phyloP scores from a whole-genome alignment of 2,329 filamentous ascomycete genomes.

The Phaeosphaeriaceae sp. region DNA sequence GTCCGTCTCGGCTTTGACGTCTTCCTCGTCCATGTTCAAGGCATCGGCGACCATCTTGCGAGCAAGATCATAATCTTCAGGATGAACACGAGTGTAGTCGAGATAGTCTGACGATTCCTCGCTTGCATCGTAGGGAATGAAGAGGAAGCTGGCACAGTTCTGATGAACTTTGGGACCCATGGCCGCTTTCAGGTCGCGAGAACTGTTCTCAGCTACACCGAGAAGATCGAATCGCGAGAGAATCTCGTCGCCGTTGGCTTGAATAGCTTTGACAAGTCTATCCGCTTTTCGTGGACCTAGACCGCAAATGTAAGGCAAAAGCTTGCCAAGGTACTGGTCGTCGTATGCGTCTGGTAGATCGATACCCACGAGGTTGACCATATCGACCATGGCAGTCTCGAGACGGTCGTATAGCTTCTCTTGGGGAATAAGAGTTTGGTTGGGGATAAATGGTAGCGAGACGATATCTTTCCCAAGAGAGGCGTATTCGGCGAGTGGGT shows the following conservation, averaged over 20 bases:
- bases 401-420: conserved; percentile 87
- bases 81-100: conserved; percentile 96
- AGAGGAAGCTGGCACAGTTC: conserved; percentile 96
- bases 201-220: conserved; percentile 79
- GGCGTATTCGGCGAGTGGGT: conserved; percentile 95
- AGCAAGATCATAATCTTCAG: conserved; percentile 96
- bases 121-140: conserved; percentile 84
- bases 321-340: conserved; percentile 81
- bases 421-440: conserved; percentile 85
- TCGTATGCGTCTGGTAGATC: conserved; percentile 91
- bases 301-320: conserved; percentile 89
- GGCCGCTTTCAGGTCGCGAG: conserved; percentile 43
- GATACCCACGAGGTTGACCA: conserved; percentile 95
- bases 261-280: conserved; percentile 85
- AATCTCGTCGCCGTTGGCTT: conserved; percentile 86
- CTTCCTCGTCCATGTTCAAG: conserved; percentile 94
- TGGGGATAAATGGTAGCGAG: conserved; percentile 86
- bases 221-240: conserved; percentile 86
- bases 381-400: conserved; percentile 97
- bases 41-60: conserved; percentile 99
- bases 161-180: conserved; percentile 93
- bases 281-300: conserved; percentile 91
- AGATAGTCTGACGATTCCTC: conserved; percentile 87
- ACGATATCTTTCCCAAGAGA: conserved; percentile 86
- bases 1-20: conserved; percentile 92